Conservation (phyloP, 23 red algal species). For the Cyanidium caldarium region DNA sequence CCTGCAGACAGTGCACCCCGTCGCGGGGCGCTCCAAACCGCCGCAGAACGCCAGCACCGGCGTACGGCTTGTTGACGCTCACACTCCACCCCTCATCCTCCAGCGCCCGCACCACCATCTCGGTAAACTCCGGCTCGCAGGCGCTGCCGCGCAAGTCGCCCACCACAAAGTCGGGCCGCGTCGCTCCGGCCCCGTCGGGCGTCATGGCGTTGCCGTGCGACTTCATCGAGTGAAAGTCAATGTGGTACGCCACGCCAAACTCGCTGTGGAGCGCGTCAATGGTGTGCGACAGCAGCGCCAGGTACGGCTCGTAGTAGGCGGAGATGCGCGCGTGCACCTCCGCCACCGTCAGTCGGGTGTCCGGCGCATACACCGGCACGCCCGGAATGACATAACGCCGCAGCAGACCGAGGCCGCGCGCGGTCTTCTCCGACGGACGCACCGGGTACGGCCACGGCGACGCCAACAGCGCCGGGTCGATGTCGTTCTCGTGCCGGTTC, state of each 20-base stretch:
- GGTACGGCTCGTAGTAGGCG: slow-evolving; percentile 12
- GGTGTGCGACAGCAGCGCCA: neutral
- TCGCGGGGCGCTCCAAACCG: slow-evolving; percentile 12
- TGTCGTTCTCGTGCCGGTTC: slow-evolving; percentile 19
- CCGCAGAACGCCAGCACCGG: slow-evolving; percentile 14
- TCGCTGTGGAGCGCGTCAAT: slow-evolving; percentile 4
- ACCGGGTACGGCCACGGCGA: slow-evolving; percentile 13
- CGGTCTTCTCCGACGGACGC: slow-evolving; percentile 8
- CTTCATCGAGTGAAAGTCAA: slow-evolving; percentile 28
- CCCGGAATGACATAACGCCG: slow-evolving; percentile 16
- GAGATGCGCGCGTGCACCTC: slow-evolving; percentile 10
- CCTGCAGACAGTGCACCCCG: slow-evolving; percentile 15
- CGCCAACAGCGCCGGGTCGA: slow-evolving; percentile 11
- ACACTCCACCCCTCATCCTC: slow-evolving; percentile 8
- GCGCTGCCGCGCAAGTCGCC: slow-evolving; percentile 11
- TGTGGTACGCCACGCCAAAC: slow-evolving; percentile 16
- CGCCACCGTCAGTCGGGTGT: neutral
- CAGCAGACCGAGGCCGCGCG: slow-evolving; percentile 8
- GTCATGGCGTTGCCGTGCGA: slow-evolving; percentile 18
- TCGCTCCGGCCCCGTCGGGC: slow-evolving; percentile 8
- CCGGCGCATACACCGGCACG: slow-evolving; percentile 7
- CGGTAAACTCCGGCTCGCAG: slow-evolving; percentile 16
- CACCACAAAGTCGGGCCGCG: slow-evolving; percentile 16
- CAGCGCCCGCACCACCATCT: slow-evolving; percentile 8
- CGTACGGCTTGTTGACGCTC: slow-evolving; percentile 18